These are phyloP conservation scores for Remersonia thermophila DNA, from an alignment of 2,329 filamentous ascomycete genomes.

Conservation along the genomic window DNA sequence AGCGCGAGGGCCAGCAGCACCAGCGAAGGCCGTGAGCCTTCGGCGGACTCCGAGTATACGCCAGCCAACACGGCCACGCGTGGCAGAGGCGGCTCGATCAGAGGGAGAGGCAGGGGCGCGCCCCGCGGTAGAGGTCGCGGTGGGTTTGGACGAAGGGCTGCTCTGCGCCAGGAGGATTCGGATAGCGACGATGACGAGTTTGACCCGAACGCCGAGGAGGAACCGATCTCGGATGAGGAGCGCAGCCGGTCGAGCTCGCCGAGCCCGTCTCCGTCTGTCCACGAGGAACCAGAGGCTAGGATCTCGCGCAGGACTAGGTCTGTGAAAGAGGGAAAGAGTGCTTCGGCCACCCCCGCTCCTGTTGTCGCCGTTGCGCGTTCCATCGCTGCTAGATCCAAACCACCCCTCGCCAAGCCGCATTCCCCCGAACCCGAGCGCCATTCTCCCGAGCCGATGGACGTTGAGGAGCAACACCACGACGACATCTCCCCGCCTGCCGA, in stretches of 20 bases:
- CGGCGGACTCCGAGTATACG: not conserved
- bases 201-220: slow-evolving; percentile 13
- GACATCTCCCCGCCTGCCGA: not conserved
- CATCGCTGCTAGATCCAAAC: slow-evolving; percentile 2
- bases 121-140: not conserved
- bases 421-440: not conserved
- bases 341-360: not conserved
- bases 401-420: not conserved
- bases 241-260: slow-evolving; percentile 7
- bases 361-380: not conserved
- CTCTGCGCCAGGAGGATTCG: not conserved
- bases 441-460: not conserved
- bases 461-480: not conserved
- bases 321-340: no score
- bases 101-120: not conserved
- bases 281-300: no score
- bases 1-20: not conserved
- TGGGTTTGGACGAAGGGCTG: not conserved
- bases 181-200: slow-evolving; percentile 12
- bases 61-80: no score
- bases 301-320: no score
- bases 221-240: slow-evolving; percentile 13
- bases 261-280: no score
- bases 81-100: not conserved
- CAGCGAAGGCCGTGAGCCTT: not conserved